Evolutionary conservation across 208 protist genomes (phyloP).

Genomic region (Acanthamoeba triangularis): DNA sequence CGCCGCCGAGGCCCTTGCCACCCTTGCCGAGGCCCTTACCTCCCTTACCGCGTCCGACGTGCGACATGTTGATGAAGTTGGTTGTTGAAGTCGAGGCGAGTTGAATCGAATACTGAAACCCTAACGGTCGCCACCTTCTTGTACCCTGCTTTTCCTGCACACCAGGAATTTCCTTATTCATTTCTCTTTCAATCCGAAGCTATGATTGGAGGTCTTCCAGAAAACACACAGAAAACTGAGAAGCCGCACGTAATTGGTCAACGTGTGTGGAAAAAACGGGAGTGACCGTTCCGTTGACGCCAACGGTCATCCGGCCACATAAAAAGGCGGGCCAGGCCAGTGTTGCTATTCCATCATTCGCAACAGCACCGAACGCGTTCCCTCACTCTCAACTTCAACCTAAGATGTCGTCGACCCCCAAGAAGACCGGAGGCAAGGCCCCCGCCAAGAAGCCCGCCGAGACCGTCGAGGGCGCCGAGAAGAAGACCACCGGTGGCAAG

Average conservation of each 20-base stretch:
- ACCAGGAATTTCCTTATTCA: neutral
- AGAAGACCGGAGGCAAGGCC: neutral
- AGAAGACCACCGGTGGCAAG: slow-evolving; percentile 61
- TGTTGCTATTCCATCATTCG: neutral
- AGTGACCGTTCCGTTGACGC: neutral
- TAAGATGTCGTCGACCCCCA: slow-evolving; percentile 20
- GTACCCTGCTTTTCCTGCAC: neutral
- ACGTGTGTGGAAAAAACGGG: neutral
- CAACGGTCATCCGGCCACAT: neutral
- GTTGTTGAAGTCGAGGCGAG: neutral
- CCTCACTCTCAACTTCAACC: neutral
- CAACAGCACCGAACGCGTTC: neutral
- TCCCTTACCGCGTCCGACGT: slow-evolving; percentile 68
- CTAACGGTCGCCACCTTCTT: neutral
- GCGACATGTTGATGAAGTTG: neutral
- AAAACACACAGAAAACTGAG: neutral
- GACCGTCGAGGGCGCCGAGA: neutral
- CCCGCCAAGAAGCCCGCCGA: slow-evolving; percentile 52
- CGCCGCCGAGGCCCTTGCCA: slow-evolving; percentile 95
- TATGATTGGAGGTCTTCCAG: neutral
- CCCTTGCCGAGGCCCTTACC: slow-evolving; percentile 92
- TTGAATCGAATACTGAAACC: neutral
- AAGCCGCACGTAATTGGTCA: neutral
- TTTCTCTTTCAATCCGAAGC: neutral
- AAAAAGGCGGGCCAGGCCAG: neutral